Conservation (phyloP, 257 asterid genomes). For the Parsonsia alboflavescens region DNA sequence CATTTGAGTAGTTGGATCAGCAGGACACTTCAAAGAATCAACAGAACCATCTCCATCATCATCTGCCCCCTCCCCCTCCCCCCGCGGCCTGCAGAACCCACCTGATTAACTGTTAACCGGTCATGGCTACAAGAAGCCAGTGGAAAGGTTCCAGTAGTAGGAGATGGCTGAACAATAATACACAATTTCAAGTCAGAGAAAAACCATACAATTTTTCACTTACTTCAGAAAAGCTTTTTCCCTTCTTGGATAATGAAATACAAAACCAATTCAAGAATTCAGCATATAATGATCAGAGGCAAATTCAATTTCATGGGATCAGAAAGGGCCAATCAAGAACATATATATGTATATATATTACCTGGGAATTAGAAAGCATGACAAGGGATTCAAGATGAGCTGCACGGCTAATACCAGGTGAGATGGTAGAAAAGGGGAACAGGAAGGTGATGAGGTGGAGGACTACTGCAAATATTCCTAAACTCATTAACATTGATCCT, state of each 20-base stretch:
- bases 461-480: background rate
- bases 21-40: conserved; percentile 17
- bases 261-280: background rate
- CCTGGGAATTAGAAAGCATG: conserved; percentile 57
- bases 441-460: conserved; percentile 9
- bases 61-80: conserved; percentile 8
- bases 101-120: conserved; percentile 13
- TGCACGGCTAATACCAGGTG: conserved; percentile 68
- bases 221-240: too few relatives aligned
- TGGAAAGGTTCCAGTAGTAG: conserved; percentile 64
- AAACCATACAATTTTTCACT: too few relatives aligned
- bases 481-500: conserved; percentile 20
- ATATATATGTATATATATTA: too few relatives aligned
- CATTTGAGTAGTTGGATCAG: background rate
- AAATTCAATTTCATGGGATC: too few relatives aligned
- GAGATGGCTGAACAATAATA: conserved; percentile 45
- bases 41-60: conserved; percentile 6
- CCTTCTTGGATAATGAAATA: too few relatives aligned
- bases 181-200: background rate
- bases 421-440: conserved; percentile 41
- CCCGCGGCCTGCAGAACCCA: conserved; percentile 19
- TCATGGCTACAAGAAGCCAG: conserved; percentile 27
- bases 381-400: conserved; percentile 61
- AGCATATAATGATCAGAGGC: background rate
- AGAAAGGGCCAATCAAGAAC: too few relatives aligned